phyloP scores from a whole-genome alignment of 1,284 basidiomycete genomes.

The Ceratobasidium sp. region DNA sequence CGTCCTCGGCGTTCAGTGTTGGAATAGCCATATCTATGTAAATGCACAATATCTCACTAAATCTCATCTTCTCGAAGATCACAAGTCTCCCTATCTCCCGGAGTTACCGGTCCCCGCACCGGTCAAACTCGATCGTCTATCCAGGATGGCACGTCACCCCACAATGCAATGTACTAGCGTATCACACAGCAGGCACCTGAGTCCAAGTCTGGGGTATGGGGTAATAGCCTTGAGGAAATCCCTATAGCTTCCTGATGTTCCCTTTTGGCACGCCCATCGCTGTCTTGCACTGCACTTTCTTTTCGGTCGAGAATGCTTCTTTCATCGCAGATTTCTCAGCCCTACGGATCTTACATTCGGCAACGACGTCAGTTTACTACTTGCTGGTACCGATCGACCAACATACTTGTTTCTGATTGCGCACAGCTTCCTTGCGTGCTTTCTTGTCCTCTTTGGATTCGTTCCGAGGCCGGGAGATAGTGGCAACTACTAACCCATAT shows the following conservation, averaged over 20 bases:
- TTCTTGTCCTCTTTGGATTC: conserved; percentile 89
- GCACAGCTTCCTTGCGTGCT: conserved; percentile 86
- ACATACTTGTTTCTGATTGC: conserved; percentile 72
- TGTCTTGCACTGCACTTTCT: conserved; percentile 71
- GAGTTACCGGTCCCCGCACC: conserved; percentile 37
- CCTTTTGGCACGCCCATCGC: conserved; percentile 55
- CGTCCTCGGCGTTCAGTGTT: conserved; percentile 18
- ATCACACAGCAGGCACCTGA: conserved; percentile 7
- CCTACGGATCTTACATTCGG: conserved; percentile 56
- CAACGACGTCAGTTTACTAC: conserved; percentile 10
- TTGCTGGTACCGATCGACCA: background rate
- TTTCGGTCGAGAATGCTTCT: conserved; percentile 76
- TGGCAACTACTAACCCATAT: conserved; percentile 43
- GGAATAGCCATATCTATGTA: conserved; percentile 33
- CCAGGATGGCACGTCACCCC: conserved; percentile 11
- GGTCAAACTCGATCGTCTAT: conserved; percentile 28
- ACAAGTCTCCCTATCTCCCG: conserved; percentile 4
- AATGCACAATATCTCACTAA: background rate
- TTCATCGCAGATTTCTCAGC: conserved; percentile 82
- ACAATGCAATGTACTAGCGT: conserved; percentile 14
- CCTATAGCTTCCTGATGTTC: conserved; percentile 28
- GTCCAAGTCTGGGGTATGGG: conserved; percentile 28
- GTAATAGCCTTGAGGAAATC: conserved; percentile 25
- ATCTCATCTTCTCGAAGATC: background rate
- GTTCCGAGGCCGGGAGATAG: conserved; percentile 72